phyloP scores from a whole-genome alignment of 2,329 filamentous ascomycete genomes.

The Pseudohalonectria lignicola region DNA sequence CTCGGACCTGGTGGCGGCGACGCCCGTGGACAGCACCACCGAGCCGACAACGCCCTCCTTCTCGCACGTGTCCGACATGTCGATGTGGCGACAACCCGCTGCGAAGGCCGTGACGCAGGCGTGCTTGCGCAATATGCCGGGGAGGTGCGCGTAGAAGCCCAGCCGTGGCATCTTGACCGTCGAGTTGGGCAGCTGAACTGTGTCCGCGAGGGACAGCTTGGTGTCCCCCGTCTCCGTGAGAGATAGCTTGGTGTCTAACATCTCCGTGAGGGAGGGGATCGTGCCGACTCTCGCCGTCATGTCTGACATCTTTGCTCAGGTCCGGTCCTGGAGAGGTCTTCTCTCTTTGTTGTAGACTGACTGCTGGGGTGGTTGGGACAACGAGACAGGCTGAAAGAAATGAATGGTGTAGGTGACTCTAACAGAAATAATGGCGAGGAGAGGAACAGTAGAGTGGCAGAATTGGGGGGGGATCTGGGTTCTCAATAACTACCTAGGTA shows the following conservation, averaged over 20 bases:
- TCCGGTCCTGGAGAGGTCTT: too few species aligned
- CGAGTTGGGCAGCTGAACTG: not conserved
- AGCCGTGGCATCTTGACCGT: not conserved
- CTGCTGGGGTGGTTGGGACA: too few species aligned
- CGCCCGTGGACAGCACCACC: not conserved
- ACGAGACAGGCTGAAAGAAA: too few species aligned
- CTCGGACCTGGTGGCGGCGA: not conserved
- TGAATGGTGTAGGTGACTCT: too few species aligned
- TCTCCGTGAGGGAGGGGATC: not conserved
- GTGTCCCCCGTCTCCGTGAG: not conserved
- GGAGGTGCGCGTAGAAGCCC: not conserved
- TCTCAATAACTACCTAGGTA: too few species aligned
- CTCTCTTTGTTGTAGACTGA: too few species aligned
- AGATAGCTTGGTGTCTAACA: not conserved
- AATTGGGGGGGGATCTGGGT: too few species aligned
- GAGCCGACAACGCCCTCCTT: not conserved
- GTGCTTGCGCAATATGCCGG: too few species aligned
- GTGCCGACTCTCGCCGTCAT: too few species aligned
- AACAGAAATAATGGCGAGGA: too few species aligned
- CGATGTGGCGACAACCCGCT: not conserved
- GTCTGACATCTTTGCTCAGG: too few species aligned
- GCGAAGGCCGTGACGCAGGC: not conserved
- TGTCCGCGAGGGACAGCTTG: not conserved
- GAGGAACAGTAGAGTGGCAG: too few species aligned
- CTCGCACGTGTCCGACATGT: not conserved